Base-by-base conservation (phyloP, 148 eudicot species). In the Chenopodium quinoa region DNA sequence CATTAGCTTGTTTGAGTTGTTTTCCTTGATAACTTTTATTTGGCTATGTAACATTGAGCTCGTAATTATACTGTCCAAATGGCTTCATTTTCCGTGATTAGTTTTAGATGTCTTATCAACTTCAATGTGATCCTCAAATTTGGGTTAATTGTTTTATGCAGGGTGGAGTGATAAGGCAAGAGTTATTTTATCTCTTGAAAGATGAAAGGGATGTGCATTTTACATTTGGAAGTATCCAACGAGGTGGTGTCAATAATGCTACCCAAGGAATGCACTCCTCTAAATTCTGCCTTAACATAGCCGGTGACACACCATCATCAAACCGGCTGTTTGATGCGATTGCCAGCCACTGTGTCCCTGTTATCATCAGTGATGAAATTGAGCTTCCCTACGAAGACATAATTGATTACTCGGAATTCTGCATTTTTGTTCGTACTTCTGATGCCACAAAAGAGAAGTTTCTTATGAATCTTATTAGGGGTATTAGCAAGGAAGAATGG, bases 291-390 rank as follows among this genome's bases (percentile, higher is more conserved):
- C 97, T 95, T 86, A 92, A 93, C 87, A 92, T 95, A 86, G 99
- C 99, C 0, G 99, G 99, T 7, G 99, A 93, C 84, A 95, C 99
- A 31, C 99, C 99, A 7, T 93, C 99, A 20, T 95, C 99, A 25
- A 95, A 92, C 77, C 97, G 99, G 56, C 91, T 95, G 9, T 95
- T 95, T 70, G 99, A 95, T 71, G 97, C 99, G 70, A 93, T 95
- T 65, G 97, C 92, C 32, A 92, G 97, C 88, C 99, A 95, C 71
- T 95, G 98, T 69, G 98, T 93, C 75, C 99, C 99, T 0, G 97
- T 95, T 50, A 92, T 95, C 50, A 91, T 95, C 67, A 95, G 99
- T 29, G 98, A 95, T 62, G 93, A 89, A 34, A 93, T 95, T 22
- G 99, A 95, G 87, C 97, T 95, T 78, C 99, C 99, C 7, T 93